Conservation (phyloP, 352 stramenopile genomes). For the Blastocystis sp. region DNA sequence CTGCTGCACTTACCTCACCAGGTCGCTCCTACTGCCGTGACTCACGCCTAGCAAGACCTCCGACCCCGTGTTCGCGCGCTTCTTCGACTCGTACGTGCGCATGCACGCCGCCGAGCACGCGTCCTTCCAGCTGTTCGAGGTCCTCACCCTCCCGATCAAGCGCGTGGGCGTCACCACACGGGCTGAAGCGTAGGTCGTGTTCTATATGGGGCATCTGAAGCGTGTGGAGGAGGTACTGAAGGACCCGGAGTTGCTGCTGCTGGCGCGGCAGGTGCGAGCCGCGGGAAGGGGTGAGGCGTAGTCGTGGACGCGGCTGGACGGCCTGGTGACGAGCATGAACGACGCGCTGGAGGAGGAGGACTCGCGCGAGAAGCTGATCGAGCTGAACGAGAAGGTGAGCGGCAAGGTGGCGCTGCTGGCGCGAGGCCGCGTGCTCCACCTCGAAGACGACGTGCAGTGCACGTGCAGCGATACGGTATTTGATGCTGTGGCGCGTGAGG, state of each 20-base stretch:
- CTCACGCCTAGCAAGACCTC: neutral
- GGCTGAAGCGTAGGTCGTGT: slow-evolving; percentile 9
- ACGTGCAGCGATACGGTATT: slow-evolving; percentile 5
- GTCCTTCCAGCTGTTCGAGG: neutral
- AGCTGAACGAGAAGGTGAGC: neutral
- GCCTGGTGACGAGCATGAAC: slow-evolving; percentile 22
- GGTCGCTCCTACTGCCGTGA: neutral
- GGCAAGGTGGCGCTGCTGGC: neutral
- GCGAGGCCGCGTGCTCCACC: neutral
- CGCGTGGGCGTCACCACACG: neutral
- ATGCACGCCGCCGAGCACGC: neutral
- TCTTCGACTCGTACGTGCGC: slow-evolving; percentile 19
- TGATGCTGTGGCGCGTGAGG: neutral
- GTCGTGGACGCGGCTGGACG: neutral
- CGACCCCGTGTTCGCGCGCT: neutral
- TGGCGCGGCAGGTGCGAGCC: neutral
- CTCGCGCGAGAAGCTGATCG: neutral
- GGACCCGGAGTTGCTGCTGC: neutral
- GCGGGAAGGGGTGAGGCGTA: neutral
- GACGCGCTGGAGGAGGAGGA: slow-evolving; percentile 22
- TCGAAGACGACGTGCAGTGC: slow-evolving; percentile 14
- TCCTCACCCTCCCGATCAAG: slow-evolving; percentile 20
- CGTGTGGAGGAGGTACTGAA: neutral
- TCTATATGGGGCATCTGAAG: slow-evolving; percentile 8
- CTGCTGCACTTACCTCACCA: neutral